Conservation (phyloP, 805 yeast species). For the Candida ficus region DNA sequence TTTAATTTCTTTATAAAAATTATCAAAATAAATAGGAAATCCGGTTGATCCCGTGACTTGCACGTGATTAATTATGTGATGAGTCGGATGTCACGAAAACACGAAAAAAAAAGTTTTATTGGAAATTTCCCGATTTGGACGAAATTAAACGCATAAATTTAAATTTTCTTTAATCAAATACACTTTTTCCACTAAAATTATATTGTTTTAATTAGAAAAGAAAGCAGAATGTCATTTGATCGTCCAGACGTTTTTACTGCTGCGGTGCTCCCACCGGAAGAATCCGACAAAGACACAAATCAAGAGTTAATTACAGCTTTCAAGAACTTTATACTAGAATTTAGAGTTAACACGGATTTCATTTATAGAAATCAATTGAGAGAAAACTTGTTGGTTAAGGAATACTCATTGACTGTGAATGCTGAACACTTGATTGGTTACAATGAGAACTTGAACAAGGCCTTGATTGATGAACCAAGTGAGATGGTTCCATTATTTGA, state of each 20-base stretch:
- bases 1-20: background rate
- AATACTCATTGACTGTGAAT: conserved; percentile 68
- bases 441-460: conserved; percentile 85
- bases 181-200: background rate
- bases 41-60: background rate
- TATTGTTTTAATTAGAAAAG: background rate
- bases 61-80: too few species aligned
- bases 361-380: conserved; percentile 87
- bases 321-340: conserved; percentile 77
- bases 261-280: conserved; percentile 82
- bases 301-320: conserved; percentile 74
- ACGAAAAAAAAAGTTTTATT: background rate
- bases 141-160: conserved; percentile 11
- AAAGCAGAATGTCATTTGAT: conserved; percentile 21
- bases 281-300: conserved; percentile 55
- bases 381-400: conserved; percentile 75
- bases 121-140: conserved; percentile 11
- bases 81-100: background rate
- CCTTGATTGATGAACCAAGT: conserved; percentile 77
- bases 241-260: conserved; percentile 64
- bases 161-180: background rate
- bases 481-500: conserved; percentile 87
- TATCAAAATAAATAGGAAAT: background rate
- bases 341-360: conserved; percentile 76
- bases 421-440: conserved; percentile 81